A percentile compares a stretch with the other conserved stretches of the same genome.
These are phyloP conservation scores for Umbelopsis sp. DNA, from an alignment of 192 early-diverging fungal species.

Conservation along the genomic window DNA sequence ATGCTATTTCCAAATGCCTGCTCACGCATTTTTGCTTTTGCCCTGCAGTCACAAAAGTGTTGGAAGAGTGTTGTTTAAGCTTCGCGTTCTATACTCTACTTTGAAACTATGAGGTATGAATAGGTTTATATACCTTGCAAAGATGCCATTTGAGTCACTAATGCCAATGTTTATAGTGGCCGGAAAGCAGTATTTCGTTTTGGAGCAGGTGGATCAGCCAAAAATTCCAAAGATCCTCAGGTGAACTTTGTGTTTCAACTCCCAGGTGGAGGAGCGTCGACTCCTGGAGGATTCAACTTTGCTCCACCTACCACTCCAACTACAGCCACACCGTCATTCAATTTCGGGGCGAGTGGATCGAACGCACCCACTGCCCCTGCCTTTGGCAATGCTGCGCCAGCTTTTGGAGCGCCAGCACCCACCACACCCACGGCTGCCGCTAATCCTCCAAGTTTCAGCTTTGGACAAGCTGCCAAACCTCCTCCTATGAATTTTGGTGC, in stretches of 20 bases:
- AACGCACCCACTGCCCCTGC: neutral
- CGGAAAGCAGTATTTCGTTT: slow-evolving; percentile 16
- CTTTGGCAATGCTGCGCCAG: neutral
- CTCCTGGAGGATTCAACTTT: slow-evolving; percentile 20
- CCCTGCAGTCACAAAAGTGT: no score
- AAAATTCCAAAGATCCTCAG: slow-evolving; percentile 20
- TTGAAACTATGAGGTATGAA: no score
- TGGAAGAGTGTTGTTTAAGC: no score
- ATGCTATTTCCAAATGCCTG: no score
- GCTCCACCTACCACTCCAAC: slow-evolving; percentile 3
- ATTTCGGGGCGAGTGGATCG: neutral
- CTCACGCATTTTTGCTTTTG: no score
- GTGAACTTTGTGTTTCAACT: slow-evolving; percentile 21
- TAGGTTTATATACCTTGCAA: no score
- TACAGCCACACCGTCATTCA: neutral
- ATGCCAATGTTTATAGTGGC: neutral
- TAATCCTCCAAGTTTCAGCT: neutral
- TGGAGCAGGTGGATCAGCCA: slow-evolving; percentile 17
- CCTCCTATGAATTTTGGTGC: neutral
- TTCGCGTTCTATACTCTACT: no score
- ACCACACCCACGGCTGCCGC: neutral
- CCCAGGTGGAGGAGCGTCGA: slow-evolving; percentile 1
- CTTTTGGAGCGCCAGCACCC: neutral
- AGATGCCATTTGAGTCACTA: no score
- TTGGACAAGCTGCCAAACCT: slow-evolving; percentile 3